Conservation (phyloP, 768 basidiomycete species). For the Macrolepiota albuminosa region DNA sequence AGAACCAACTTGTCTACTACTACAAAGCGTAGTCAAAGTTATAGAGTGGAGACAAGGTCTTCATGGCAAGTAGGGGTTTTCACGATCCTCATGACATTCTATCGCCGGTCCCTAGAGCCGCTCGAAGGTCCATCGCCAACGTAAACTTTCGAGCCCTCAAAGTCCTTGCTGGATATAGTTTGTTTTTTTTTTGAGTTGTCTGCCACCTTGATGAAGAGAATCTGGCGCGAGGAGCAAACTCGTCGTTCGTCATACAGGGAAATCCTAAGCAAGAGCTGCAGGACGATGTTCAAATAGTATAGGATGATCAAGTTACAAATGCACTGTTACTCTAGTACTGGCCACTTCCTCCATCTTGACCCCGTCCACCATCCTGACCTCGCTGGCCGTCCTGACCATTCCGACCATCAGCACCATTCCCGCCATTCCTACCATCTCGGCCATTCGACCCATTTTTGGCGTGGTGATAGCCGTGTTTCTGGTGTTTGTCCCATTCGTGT, state of each 20-base stretch:
- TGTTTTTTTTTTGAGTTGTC: no score
- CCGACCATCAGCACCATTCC: background rate
- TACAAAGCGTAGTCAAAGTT: no score
- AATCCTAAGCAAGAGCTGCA: background rate
- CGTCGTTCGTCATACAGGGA: background rate
- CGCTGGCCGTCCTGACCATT: background rate
- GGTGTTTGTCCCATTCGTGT: background rate
- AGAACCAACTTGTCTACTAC: no score
- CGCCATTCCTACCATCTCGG: background rate
- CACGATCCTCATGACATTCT: no score
- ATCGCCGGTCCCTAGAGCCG: no score
- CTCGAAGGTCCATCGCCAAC: no score
- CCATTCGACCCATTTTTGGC: background rate
- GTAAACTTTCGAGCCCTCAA: no score
- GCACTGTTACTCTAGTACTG: background rate
- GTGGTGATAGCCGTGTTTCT: background rate
- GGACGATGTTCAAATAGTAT: background rate
- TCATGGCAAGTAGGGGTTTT: no score
- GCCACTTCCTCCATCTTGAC: background rate
- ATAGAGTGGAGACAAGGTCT: no score
- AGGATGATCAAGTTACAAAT: background rate
- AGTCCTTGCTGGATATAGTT: no score
- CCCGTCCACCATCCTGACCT: constrained; percentile 3
- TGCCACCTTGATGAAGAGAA: no score
- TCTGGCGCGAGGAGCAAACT: background rate